Evolutionary conservation across 371 early-diverging fungal genomes (phyloP).

Genomic region (Enterocytospora artemiae): DNA sequence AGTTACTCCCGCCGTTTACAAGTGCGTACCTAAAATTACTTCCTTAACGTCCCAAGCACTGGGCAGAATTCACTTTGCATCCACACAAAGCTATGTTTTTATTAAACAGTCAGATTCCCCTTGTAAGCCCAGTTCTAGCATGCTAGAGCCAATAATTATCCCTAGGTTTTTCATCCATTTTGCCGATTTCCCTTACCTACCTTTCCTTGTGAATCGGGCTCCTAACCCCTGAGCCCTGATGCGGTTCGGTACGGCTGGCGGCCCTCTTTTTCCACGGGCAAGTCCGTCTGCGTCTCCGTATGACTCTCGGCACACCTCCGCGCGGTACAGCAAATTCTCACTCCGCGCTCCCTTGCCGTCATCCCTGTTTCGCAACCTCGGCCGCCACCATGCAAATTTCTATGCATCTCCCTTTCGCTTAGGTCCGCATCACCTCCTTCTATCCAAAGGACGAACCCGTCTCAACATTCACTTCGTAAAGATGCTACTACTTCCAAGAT

Average conservation of each 20-base stretch:
- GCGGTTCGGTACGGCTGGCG: conserved; percentile 28
- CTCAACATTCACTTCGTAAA: neutral
- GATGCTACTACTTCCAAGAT: conserved; percentile 36
- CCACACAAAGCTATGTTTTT: conserved; percentile 66
- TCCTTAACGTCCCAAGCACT: conserved; percentile 65
- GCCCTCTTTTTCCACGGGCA: conserved; percentile 7
- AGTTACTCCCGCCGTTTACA: conserved; percentile 66
- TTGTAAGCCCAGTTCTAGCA: conserved; percentile 53
- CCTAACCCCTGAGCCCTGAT: conserved; percentile 26
- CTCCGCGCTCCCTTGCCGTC: neutral
- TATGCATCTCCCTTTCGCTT: conserved; percentile 7
- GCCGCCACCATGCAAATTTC: neutral
- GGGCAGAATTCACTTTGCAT: conserved; percentile 66
- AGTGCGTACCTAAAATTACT: conserved; percentile 64
- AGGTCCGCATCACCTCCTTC: conserved; percentile 20
- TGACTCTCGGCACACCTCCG: conserved; percentile 3
- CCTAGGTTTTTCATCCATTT: conserved; percentile 35
- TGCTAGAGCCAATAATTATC: conserved; percentile 37
- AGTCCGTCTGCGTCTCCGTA: conserved; percentile 5
- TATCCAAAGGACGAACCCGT: conserved; percentile 16
- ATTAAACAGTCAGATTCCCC: conserved; percentile 67
- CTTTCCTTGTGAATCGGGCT: conserved; percentile 12
- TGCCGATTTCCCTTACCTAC: conserved; percentile 35
- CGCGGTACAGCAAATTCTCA: neutral
- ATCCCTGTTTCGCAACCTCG: neutral